These are phyloP conservation scores for Purpureocillium lavendulum DNA, from an alignment of 2,329 filamentous ascomycete species.

Conservation along the genomic window DNA sequence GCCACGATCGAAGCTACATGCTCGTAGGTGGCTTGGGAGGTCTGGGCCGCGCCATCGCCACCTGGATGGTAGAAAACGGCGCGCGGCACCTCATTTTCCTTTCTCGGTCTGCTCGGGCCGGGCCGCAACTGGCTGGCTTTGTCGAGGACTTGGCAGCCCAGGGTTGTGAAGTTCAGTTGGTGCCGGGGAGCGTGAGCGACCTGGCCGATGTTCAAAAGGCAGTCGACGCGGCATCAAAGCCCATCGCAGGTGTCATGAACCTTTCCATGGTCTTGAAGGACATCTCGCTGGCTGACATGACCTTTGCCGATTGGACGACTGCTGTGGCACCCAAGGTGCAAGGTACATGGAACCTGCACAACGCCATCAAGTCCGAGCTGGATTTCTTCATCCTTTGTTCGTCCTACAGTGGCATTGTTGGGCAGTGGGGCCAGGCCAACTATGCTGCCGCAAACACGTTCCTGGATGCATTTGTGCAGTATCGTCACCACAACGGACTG, in stretches of 20 bases:
- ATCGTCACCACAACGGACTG: slow-evolving; percentile 23
- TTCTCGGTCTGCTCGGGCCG: slow-evolving; percentile 14
- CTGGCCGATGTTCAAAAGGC: slow-evolving; percentile 17
- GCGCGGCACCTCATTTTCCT: slow-evolving; percentile 18
- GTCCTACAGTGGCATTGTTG: slow-evolving; percentile 17
- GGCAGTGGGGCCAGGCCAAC: slow-evolving; percentile 23
- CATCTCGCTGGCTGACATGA: slow-evolving; percentile 18
- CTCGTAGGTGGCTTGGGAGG: slow-evolving; percentile 23
- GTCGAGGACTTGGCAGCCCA: slow-evolving; percentile 14
- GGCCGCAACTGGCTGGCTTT: slow-evolving; percentile 7
- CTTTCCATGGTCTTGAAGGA: slow-evolving; percentile 26
- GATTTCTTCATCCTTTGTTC: slow-evolving; percentile 26
- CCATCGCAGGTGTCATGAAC: slow-evolving; percentile 31
- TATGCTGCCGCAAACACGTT: slow-evolving; percentile 32
- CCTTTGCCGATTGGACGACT: slow-evolving; percentile 18
- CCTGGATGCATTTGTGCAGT: slow-evolving; percentile 28
- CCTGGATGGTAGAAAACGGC: slow-evolving; percentile 20
- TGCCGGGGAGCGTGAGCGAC: slow-evolving; percentile 23
- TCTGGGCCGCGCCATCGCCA: slow-evolving; percentile 17
- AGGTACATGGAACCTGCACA: slow-evolving; percentile 27
- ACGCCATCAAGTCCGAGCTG: slow-evolving; percentile 10
- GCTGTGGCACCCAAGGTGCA: slow-evolving; percentile 19
- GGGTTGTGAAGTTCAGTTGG: slow-evolving; percentile 16
- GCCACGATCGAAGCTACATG: slow-evolving; percentile 16
- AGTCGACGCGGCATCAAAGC: slow-evolving; percentile 11